Evolutionary conservation across 164 flowering plant genomes (phyloP).

Genomic region (Aristolochia californica): DNA sequence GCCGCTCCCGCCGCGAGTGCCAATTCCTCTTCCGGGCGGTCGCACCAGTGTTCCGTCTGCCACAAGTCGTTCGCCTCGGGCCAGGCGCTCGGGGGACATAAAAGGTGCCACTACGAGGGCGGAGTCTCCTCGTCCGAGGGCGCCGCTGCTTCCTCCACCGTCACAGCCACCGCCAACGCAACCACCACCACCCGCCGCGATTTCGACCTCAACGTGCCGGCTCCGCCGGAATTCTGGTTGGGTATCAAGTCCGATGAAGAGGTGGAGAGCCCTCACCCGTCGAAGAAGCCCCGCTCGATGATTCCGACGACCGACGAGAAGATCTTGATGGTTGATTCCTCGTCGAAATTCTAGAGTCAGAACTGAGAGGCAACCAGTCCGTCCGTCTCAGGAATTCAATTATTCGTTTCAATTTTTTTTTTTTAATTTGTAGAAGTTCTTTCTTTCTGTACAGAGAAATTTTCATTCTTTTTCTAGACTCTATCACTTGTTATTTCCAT

Average conservation of each 20-base stretch:
- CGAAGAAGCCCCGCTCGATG: neutral
- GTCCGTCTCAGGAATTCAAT: too few species aligned
- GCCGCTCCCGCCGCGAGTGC: neutral
- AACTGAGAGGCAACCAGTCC: too few species aligned
- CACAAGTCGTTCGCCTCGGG: slow-evolving; percentile 46
- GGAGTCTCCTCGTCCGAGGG: slow-evolving; percentile 5
- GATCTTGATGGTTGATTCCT: neutral
- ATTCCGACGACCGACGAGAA: too few species aligned
- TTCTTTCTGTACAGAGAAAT: too few species aligned
- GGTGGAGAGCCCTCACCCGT: slow-evolving; percentile 37
- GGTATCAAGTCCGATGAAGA: slow-evolving; percentile 19
- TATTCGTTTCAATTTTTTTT: too few species aligned
- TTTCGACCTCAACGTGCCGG: slow-evolving; percentile 61
- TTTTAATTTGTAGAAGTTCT: too few species aligned
- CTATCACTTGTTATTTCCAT: too few species aligned
- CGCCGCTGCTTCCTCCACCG: slow-evolving; percentile 16
- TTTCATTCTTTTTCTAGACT: too few species aligned
- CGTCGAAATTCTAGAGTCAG: too few species aligned
- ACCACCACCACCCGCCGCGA: slow-evolving; percentile 17
- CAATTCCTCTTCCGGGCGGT: slow-evolving; percentile 8
- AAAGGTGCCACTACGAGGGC: slow-evolving; percentile 56
- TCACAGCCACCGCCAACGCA: too few species aligned
- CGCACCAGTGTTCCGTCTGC: slow-evolving; percentile 51
- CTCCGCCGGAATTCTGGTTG: slow-evolving; percentile 36
- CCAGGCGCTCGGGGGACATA: slow-evolving; percentile 70